Evolutionary conservation across 805 yeast species (phyloP).

Genomic region (Pachysolen tannophilus): DNA sequence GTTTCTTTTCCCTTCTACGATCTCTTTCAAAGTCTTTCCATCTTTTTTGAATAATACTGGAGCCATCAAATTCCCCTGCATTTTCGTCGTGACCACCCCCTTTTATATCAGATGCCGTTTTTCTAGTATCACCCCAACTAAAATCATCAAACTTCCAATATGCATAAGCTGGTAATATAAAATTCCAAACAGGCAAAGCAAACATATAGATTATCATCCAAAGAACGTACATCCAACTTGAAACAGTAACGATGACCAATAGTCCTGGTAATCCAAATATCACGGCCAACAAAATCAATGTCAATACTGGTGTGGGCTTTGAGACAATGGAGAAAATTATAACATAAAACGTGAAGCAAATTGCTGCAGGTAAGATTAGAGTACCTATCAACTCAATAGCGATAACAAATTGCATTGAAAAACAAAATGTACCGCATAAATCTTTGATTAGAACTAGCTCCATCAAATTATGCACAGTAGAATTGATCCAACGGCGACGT

Average conservation of each 20-base stretch:
- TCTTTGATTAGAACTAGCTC: conserved; percentile 80
- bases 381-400: conserved; percentile 82
- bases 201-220: conserved; percentile 75
- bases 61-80: conserved; percentile 87
- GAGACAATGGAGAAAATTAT: conserved; percentile 62
- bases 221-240: conserved; percentile 58
- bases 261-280: conserved; percentile 83
- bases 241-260: conserved; percentile 72
- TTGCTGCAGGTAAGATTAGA: conserved; percentile 81
- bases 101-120: conserved; percentile 61
- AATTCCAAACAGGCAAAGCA: conserved; percentile 93
- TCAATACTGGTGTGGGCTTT: conserved; percentile 67
- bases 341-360: conserved; percentile 75
- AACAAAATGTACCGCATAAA: conserved; percentile 89
- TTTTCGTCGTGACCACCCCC: conserved; percentile 58
- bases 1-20: conserved; percentile 18
- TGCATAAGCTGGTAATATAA: conserved; percentile 77
- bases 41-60: conserved; percentile 80
- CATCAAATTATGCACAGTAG: conserved; percentile 87
- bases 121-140: conserved; percentile 93
- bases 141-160: conserved; percentile 96
- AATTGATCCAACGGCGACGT: conserved; percentile 95
- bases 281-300: conserved; percentile 67
- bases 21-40: conserved; percentile 93
- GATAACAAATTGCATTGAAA: conserved; percentile 91